Conservation (phyloP, 768 basidiomycete species). For the Boletus patriciae region DNA sequence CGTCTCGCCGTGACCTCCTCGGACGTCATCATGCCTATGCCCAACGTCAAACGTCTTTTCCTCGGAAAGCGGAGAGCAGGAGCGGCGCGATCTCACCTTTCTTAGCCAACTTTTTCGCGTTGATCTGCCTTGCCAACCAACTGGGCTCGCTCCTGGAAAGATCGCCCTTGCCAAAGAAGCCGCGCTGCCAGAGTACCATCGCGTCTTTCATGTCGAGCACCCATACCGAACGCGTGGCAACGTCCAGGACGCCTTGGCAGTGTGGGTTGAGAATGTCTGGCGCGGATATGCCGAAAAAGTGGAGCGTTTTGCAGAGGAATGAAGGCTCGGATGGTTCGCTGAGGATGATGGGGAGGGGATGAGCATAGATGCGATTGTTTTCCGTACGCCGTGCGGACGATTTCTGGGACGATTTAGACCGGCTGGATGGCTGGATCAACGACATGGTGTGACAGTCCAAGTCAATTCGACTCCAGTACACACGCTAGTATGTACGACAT, state of each 20-base stretch:
- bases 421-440: constrained; percentile 43
- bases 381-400: constrained; percentile 55
- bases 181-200: constrained; percentile 76
- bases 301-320: constrained; percentile 46
- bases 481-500: too few relatives aligned
- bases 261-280: constrained; percentile 67
- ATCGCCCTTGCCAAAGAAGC: constrained; percentile 98
- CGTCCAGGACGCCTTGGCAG: constrained; percentile 76
- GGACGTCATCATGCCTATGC: constrained; percentile 53
- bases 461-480: too few relatives aligned
- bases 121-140: constrained; percentile 82
- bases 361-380: constrained; percentile 65
- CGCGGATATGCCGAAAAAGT: constrained; percentile 57
- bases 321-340: constrained; percentile 40
- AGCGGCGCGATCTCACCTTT: constrained; percentile 46
- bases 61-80: neutral
- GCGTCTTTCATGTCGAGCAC: constrained; percentile 63
- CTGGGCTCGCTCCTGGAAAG: constrained; percentile 93
- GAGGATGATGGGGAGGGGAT: constrained; percentile 67
- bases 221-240: constrained; percentile 85
- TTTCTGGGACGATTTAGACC: constrained; percentile 45
- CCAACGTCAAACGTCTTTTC: neutral
- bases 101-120: constrained; percentile 50
- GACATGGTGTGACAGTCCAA: constrained; percentile 38
- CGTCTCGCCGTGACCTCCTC: constrained; percentile 91